These are phyloP conservation scores for Solanum ossicruentum DNA, from an alignment of 257 asterid genomes.

Conservation along the genomic window DNA sequence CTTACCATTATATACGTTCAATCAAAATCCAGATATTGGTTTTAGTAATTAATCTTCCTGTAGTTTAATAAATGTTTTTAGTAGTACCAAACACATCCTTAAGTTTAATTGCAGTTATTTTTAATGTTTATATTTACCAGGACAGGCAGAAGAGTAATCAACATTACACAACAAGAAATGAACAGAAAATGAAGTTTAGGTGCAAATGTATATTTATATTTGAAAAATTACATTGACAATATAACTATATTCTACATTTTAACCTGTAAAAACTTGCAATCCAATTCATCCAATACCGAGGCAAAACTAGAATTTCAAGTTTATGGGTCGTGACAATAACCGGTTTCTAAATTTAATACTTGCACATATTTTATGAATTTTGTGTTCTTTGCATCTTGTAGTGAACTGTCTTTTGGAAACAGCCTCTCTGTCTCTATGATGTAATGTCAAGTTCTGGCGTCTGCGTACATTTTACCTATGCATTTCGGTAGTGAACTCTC, in stretches of 20 bases:
- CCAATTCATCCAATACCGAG: no score
- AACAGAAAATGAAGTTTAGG: background rate
- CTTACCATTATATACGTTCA: background rate
- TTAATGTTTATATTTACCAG: background rate
- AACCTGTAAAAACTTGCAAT: no score
- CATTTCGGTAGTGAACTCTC: background rate
- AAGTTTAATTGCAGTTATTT: background rate
- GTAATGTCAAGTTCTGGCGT: no score
- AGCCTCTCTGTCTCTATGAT: no score
- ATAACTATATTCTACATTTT: background rate
- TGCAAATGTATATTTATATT: background rate
- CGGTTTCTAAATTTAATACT: no score
- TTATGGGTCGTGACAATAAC: no score
- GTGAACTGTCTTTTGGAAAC: no score
- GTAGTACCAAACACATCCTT: background rate
- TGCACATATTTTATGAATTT: no score
- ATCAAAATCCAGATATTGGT: background rate
- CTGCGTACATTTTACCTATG: no score
- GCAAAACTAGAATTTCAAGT: no score
- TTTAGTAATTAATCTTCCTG: background rate
- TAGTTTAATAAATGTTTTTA: background rate
- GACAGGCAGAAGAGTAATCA: no score
- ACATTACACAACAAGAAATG: no score
- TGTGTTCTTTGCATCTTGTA: background rate
- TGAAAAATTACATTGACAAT: background rate